A percentile compares a stretch with the other conserved stretches of the same genome.
Conservation (phyloP, 116 monocot species). For the Thalassia testudinum region DNA sequence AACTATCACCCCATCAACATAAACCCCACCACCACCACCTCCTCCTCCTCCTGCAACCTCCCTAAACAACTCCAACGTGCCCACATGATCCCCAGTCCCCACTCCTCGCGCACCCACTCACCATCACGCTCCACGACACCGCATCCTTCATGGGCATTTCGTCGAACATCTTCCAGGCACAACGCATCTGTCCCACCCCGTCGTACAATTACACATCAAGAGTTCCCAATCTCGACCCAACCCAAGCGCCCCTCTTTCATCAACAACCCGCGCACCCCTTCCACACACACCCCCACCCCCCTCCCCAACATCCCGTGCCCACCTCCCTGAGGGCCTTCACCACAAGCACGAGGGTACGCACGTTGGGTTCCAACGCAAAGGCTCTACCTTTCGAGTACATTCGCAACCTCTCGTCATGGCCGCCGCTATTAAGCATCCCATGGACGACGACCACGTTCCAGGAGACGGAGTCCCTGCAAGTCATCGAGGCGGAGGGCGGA, state of each 20-base stretch:
- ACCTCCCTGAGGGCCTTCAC: conserved; percentile 52
- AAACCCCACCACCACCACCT: not conserved
- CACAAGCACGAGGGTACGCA: conserved; percentile 41
- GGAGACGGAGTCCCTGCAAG: conserved; percentile 47
- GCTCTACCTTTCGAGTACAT: conserved; percentile 25
- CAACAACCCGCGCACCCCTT: conserved; percentile 42
- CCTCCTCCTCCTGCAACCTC: conserved; percentile 17
- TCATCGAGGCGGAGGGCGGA: conserved; percentile 30
- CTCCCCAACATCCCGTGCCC: conserved; percentile 8
- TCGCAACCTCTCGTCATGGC: conserved; percentile 13
- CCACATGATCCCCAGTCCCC: conserved; percentile 7
- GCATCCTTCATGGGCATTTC: conserved; percentile 50
- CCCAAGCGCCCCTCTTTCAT: conserved; percentile 18
- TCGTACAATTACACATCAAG: conserved; percentile 44
- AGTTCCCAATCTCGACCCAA: conserved; percentile 30
- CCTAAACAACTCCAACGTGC: conserved; percentile 28
- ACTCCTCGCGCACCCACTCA: conserved; percentile 32
- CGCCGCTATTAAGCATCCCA: conserved; percentile 26
- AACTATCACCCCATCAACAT: conserved; percentile 31
- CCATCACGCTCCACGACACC: conserved; percentile 58
- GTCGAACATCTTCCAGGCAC: conserved; percentile 45
- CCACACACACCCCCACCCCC: no score
- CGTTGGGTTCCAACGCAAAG: conserved; percentile 29
- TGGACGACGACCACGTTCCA: conserved; percentile 63
- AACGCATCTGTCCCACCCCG: conserved; percentile 17